These are phyloP conservation scores for Calocera cornea DNA, from an alignment of 768 basidiomycete species.

Conservation along the genomic window DNA sequence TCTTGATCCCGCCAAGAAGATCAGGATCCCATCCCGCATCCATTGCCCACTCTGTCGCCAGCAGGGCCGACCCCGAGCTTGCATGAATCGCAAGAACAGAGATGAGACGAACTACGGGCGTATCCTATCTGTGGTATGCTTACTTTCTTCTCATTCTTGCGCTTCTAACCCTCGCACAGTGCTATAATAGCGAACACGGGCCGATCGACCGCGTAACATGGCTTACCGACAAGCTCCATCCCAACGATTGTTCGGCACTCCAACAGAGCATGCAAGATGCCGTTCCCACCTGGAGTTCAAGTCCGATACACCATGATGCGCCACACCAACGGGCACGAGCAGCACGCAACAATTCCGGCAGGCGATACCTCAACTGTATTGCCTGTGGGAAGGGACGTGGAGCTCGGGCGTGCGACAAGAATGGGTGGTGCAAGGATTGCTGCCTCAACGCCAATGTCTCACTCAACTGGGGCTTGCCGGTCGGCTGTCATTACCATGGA, in stretches of 20 bases:
- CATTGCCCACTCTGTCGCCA: neutral
- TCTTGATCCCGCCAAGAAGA: neutral
- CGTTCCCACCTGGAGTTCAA: neutral
- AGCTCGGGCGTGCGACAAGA: neutral
- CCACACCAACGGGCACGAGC: neutral
- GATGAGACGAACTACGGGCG: neutral
- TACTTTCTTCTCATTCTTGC: neutral
- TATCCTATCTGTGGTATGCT: neutral
- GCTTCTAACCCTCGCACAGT: neutral
- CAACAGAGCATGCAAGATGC: neutral
- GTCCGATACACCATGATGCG: neutral
- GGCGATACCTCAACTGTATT: neutral
- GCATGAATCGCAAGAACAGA: neutral
- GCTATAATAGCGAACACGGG: neutral
- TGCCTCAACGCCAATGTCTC: neutral
- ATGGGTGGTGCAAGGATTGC: neutral
- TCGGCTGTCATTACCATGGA: neutral
- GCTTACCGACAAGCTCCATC: neutral
- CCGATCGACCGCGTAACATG: neutral
- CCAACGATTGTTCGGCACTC: neutral
- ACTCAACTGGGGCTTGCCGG: neutral
- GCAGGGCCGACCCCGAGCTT: neutral
- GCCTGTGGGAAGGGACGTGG: neutral
- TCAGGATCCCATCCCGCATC: neutral
- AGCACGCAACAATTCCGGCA: neutral